phyloP scores from a whole-genome alignment of 176 grass and related monocot genomes.

The Elaeis guineensis region DNA sequence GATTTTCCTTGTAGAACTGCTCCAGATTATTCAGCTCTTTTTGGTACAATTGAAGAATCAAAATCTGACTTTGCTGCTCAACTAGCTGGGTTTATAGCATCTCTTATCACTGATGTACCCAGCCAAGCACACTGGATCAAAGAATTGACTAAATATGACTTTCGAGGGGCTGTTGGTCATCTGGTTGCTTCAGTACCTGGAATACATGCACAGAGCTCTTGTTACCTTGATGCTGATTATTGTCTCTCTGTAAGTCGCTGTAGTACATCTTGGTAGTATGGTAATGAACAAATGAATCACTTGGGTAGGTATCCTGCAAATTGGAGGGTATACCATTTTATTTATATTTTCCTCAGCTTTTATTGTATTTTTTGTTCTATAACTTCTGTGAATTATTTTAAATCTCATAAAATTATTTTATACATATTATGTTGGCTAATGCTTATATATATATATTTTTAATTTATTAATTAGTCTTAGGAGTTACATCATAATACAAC shows the following conservation, averaged over 20 bases:
- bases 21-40: slow-evolving; percentile 59
- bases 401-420: too few relatives aligned
- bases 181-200: slow-evolving; percentile 74
- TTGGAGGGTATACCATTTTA: too few relatives aligned
- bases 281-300: too few relatives aligned
- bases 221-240: slow-evolving; percentile 41
- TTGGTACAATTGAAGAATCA: slow-evolving; percentile 27
- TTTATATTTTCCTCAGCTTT: too few relatives aligned
- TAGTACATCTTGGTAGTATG: neutral
- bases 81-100: slow-evolving; percentile 57
- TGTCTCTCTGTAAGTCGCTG: slow-evolving; percentile 53
- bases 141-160: slow-evolving; percentile 69
- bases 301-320: too few relatives aligned
- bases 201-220: slow-evolving; percentile 43
- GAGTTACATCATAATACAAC: too few relatives aligned
- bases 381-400: too few relatives aligned
- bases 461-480: too few relatives aligned
- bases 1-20: slow-evolving; percentile 47
- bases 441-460: too few relatives aligned
- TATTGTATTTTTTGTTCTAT: too few relatives aligned
- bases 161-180: slow-evolving; percentile 51
- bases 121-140: slow-evolving; percentile 72
- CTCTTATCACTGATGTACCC: slow-evolving; percentile 56
- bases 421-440: too few relatives aligned
- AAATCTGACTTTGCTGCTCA: slow-evolving; percentile 83